Percentiles rank a stretch among this genome's conserved stretches.
phyloP scores from a whole-genome alignment of 352 stramenopile species.

The Globisporangium camurandrum region DNA sequence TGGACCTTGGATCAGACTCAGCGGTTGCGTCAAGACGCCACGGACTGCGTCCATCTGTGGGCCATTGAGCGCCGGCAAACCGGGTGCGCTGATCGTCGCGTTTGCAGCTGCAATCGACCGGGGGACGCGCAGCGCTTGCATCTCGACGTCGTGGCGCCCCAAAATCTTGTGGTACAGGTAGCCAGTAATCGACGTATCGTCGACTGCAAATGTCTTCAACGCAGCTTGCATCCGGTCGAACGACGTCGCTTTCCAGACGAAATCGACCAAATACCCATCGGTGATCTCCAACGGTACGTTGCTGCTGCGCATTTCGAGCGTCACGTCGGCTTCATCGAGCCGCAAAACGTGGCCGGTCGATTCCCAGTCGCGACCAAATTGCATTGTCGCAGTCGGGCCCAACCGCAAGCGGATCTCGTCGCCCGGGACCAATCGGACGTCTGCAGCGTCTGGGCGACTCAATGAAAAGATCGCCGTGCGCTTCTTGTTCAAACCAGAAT shows the following conservation, averaged over 20 bases:
- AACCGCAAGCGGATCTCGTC: constrained; percentile 95
- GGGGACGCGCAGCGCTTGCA: constrained; percentile 85
- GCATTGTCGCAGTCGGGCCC: constrained; percentile 67
- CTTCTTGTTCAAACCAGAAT: constrained; percentile 95
- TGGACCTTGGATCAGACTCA: constrained; percentile 98
- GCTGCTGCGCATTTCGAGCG: constrained; percentile 79
- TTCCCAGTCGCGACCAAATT: constrained; percentile 90
- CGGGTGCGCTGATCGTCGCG: constrained; percentile 85
- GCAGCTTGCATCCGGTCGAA: constrained; percentile 99
- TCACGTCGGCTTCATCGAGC: constrained; percentile 80
- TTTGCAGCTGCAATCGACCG: constrained; percentile 50
- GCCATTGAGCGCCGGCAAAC: constrained; percentile 96
- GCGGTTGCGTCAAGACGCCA: constrained; percentile 92
- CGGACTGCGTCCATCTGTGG: constrained; percentile 95
- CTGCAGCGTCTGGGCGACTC: constrained; percentile 79
- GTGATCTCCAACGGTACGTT: constrained; percentile 89
- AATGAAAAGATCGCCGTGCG: constrained; percentile 95
- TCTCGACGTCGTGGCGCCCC: constrained; percentile 94
- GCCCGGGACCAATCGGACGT: constrained; percentile 91
- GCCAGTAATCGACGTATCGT: constrained; percentile 96
- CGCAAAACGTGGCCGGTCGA: constrained; percentile 91
- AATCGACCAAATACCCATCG: constrained; percentile 96
- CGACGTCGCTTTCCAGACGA: constrained; percentile 98
- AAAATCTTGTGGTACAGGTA: constrained; percentile 99
- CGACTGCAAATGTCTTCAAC: constrained; percentile 98